These are phyloP conservation scores for Picochlorum sp. DNA, from an alignment of 139 green algal species.

Conservation along the genomic window DNA sequence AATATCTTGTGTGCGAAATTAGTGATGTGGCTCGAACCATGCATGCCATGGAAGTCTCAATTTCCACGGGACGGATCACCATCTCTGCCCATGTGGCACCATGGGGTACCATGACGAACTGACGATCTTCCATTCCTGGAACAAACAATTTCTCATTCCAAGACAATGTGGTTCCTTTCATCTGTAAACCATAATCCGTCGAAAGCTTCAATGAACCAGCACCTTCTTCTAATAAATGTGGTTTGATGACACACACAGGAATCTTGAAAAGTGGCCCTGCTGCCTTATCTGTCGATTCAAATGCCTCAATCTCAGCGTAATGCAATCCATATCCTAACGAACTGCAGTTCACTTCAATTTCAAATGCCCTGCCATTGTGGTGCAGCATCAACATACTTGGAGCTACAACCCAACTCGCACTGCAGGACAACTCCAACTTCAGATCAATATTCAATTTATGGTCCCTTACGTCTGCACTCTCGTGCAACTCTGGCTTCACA, in stretches of 20 bases:
- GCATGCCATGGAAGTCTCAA: slow-evolving; percentile 30
- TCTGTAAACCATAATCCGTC: background rate
- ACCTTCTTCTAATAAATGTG: slow-evolving; percentile 14
- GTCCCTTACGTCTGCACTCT: slow-evolving; percentile 35
- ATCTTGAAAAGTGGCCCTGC: slow-evolving; percentile 70
- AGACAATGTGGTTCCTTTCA: slow-evolving; percentile 4
- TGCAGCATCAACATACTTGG: slow-evolving; percentile 67
- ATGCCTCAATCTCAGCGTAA: slow-evolving; percentile 61
- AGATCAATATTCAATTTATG: slow-evolving; percentile 36
- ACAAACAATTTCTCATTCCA: slow-evolving; percentile 19
- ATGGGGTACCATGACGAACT: slow-evolving; percentile 66
- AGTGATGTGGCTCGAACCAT: slow-evolving; percentile 54
- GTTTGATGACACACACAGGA: slow-evolving; percentile 67
- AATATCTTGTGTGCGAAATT: slow-evolving; percentile 51
- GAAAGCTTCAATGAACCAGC: background rate
- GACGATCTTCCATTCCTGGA: slow-evolving; percentile 41
- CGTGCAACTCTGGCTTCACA: slow-evolving; percentile 60
- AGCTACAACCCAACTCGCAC: slow-evolving; percentile 54
- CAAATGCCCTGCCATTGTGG: slow-evolving; percentile 49
- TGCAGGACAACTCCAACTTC: slow-evolving; percentile 41
- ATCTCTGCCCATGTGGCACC: slow-evolving; percentile 79
- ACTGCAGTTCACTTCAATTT: slow-evolving; percentile 62
- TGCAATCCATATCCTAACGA: slow-evolving; percentile 61
- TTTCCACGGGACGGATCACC: slow-evolving; percentile 30
- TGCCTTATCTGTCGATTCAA: slow-evolving; percentile 44